Conservation (phyloP, 257 asterid species). For the Capsicum baccatum region DNA sequence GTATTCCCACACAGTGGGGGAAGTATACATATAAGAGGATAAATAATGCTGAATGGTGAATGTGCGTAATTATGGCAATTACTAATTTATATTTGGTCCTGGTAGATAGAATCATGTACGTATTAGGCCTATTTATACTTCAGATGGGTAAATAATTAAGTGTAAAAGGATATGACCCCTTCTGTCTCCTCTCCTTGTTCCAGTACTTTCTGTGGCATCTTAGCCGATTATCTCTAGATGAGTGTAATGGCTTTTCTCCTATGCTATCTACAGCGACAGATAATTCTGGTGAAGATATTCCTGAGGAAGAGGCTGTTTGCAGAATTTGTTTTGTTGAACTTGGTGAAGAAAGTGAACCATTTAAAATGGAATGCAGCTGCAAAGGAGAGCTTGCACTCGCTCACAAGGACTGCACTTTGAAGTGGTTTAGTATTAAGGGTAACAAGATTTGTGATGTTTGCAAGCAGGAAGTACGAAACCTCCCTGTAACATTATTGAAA, state of each 20-base stretch:
- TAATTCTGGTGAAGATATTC: constrained; percentile 85
- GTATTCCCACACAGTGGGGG: background rate
- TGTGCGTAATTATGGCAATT: background rate
- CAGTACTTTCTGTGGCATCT: constrained; percentile 14
- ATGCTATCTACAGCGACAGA: constrained; percentile 44
- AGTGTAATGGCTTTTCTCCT: constrained; percentile 20
- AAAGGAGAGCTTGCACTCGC: constrained; percentile 99
- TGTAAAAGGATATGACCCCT: background rate
- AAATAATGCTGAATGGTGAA: background rate
- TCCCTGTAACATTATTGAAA: constrained; percentile 83
- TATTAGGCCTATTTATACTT: background rate
- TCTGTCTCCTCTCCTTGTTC: constrained; percentile 19
- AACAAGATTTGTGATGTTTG: constrained; percentile 93
- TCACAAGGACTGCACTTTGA: constrained; percentile 88
- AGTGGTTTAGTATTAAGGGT: constrained; percentile 97
- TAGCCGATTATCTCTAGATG: constrained; percentile 15
- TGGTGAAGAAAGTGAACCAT: constrained; percentile 91
- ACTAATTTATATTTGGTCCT: background rate
- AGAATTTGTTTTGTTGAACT: constrained; percentile 94
- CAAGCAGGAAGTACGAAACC: constrained; percentile 87
- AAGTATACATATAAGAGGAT: constrained; percentile 12
- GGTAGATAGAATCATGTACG: background rate
- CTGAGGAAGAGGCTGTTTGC: constrained; percentile 98
- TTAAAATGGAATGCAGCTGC: constrained; percentile 97
- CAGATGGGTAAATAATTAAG: constrained; percentile 1